phyloP scores from a whole-genome alignment of 192 early-diverging fungal genomes.

The Radiomyces spectabilis region DNA sequence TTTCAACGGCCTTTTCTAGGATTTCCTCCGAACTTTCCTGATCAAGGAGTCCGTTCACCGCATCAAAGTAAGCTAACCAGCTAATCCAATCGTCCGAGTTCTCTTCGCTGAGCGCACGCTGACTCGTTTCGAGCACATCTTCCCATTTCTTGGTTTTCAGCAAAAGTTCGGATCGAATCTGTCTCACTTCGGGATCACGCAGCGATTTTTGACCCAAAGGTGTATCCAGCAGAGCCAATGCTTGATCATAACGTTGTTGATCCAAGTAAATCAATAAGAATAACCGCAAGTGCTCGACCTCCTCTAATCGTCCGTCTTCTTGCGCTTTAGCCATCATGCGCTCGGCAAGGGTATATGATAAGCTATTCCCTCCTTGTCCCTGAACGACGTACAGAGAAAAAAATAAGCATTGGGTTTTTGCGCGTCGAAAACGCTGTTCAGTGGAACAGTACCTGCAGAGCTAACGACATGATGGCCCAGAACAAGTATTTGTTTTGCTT shows the following conservation, averaged over 20 bases:
- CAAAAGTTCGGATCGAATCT: conserved; percentile 47
- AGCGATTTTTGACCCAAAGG: conserved; percentile 54
- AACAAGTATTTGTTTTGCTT: conserved; percentile 76
- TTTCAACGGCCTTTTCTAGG: conserved; percentile 30
- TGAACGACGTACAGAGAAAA: neutral
- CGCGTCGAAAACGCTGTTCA: neutral
- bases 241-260: conserved; percentile 62
- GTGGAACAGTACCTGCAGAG: conserved; percentile 55
- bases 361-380: conserved; percentile 24
- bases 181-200: conserved; percentile 67
- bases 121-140: conserved; percentile 34
- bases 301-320: conserved; percentile 53
- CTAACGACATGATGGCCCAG: conserved; percentile 78
- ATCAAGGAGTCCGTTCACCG: conserved; percentile 31
- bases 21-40: conserved; percentile 19
- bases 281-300: conserved; percentile 75
- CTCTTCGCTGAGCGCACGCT: conserved; percentile 31
- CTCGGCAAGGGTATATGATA: conserved; percentile 68
- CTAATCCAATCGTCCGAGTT: conserved; percentile 68
- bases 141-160: conserved; percentile 40
- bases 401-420: neutral
- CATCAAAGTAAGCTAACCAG: conserved; percentile 54
- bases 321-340: conserved; percentile 77
- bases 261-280: conserved; percentile 65
- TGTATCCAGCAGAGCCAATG: conserved; percentile 49